Percentiles rank a stretch among this genome's conserved stretches.
phyloP scores from a whole-genome alignment of 2,329 filamentous ascomycete species.

The Cercospora canescens region DNA sequence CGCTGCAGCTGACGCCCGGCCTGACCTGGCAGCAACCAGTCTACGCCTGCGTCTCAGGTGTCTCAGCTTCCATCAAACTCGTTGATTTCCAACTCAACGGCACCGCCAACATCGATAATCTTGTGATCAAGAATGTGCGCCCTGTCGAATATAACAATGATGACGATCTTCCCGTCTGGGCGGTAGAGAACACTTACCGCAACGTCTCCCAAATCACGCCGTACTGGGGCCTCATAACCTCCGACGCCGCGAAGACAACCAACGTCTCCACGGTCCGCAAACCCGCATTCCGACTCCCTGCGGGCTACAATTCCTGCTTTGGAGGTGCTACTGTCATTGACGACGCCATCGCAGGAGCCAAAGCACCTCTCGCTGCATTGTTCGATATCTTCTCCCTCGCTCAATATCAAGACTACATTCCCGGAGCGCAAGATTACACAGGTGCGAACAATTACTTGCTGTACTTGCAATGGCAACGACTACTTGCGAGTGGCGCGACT shows the following conservation, averaged over 20 bases:
- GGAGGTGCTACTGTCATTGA: neutral
- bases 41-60: conserved; percentile 6
- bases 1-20: neutral
- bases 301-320: neutral
- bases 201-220: neutral
- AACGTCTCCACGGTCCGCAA: neutral
- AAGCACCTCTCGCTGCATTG: conserved; percentile 6
- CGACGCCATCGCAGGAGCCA: conserved; percentile 6
- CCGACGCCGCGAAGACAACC: neutral
- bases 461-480: conserved; percentile 9
- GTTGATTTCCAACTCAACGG: conserved; percentile 19
- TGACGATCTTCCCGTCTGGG: conserved; percentile 8
- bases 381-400: neutral
- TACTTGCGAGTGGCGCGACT: neutral
- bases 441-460: conserved; percentile 14
- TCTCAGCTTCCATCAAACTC: conserved; percentile 10
- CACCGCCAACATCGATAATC: conserved; percentile 14
- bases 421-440: conserved; percentile 1
- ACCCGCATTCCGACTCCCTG: conserved; percentile 8
- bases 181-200: conserved; percentile 1
- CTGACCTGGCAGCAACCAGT: conserved; percentile 10
- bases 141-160: neutral
- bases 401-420: neutral
- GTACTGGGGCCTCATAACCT: conserved; percentile 10
- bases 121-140: conserved; percentile 11